phyloP scores from a whole-genome alignment of 306 rosid genomes.

The Cucumis melo region DNA sequence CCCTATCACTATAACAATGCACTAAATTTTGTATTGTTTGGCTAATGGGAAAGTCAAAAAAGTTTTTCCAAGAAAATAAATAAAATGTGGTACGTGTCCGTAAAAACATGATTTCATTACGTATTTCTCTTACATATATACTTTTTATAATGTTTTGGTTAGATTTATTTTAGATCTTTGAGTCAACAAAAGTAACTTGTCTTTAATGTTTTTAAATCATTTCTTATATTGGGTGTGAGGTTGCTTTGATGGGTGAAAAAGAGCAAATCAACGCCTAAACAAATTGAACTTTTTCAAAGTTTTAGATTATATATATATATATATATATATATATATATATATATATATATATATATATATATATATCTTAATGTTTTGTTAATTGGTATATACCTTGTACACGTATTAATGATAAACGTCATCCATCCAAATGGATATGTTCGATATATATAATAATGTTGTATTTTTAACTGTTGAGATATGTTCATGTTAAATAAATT shows the following conservation, averaged over 20 bases:
- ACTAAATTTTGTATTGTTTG: neutral
- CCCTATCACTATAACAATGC: neutral
- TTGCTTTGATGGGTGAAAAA: neutral
- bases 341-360: too few relatives aligned
- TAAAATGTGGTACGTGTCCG: neutral
- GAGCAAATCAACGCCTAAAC: neutral
- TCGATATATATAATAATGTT: too few relatives aligned
- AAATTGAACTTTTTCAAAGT: neutral
- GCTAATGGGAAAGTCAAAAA: conserved; percentile 12
- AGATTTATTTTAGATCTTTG: neutral
- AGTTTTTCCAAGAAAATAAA: neutral
- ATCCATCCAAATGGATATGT: neutral
- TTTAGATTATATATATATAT: too few relatives aligned
- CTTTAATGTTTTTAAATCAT: neutral
- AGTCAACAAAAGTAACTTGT: neutral
- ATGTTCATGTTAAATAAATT: too few relatives aligned
- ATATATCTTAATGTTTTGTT: neutral
- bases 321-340: too few relatives aligned
- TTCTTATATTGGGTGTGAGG: neutral
- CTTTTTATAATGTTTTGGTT: neutral
- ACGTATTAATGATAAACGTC: neutral
- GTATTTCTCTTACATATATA: neutral
- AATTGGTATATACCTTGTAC: neutral
- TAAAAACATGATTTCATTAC: neutral
- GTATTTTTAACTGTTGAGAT: too few relatives aligned